Percentiles rank a stretch among this genome's conserved stretches.
Evolutionary conservation across 257 asterid species (phyloP).

Genomic region (Nicotiana sylvestris): DNA sequence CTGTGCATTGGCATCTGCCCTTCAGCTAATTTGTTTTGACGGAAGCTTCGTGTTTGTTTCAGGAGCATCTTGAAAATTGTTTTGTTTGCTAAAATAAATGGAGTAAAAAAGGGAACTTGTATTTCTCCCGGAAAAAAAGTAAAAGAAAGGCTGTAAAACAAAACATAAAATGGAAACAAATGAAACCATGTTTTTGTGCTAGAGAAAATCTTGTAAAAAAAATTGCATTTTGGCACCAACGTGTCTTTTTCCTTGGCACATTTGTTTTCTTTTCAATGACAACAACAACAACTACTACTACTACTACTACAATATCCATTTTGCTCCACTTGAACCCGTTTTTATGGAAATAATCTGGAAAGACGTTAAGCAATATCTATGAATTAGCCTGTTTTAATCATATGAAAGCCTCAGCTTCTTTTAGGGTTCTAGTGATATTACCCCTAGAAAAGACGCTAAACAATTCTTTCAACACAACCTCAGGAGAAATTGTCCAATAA

Average conservation of each 20-base stretch:
- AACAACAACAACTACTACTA: background rate
- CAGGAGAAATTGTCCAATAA: background rate
- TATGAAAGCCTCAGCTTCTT: too few relatives aligned
- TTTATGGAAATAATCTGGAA: background rate
- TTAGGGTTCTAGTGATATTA: too few relatives aligned
- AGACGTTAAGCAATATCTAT: background rate
- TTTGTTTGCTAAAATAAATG: background rate
- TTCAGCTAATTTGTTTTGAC: background rate
- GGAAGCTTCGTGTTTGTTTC: conserved; percentile 5
- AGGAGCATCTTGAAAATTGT: background rate
- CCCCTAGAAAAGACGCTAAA: background rate
- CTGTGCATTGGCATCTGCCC: conserved; percentile 1
- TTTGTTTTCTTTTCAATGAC: background rate
- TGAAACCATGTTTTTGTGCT: background rate
- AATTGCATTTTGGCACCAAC: background rate
- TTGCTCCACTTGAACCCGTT: background rate
- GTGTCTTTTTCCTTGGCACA: background rate
- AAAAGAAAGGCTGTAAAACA: background rate
- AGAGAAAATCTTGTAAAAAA: background rate
- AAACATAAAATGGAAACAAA: background rate
- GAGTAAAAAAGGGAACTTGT: background rate
- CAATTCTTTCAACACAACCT: background rate
- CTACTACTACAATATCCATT: background rate
- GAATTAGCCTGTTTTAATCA: background rate
- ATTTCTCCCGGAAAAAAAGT: background rate